Evolutionary conservation across 2,329 filamentous ascomycete species (phyloP), one percentile per base, ranked within the genome.

Genomic region (Penicillium sp.): DNA sequence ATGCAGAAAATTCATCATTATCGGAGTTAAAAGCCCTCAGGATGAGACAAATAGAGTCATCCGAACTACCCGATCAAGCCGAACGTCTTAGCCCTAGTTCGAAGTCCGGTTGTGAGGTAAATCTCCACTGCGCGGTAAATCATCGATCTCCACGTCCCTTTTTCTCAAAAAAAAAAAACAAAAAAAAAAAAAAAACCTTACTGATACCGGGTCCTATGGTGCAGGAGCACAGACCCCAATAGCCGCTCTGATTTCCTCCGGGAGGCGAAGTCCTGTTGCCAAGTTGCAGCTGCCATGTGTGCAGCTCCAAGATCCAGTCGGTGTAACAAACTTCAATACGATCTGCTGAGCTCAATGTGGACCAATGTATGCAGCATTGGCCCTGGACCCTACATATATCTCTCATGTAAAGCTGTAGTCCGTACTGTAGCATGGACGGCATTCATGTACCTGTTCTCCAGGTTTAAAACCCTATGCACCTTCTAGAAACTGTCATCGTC

Each of bases 101-200:
- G 10, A 13, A 14, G 26, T n/a, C 14, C 35, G 39, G 29, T 10
- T 33, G 42, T 47, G 51, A 42, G 39, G 53, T 52, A 22, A 55
- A 53, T 55, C 57, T 49, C 61, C 59, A 42, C 45, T 60, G 60
- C 56, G 62, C 54, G 60, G 62, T 58, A 58, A 59, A 63, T 62
- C 57, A 52, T 57, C 31, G 49, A 59, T 57, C 49, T 43, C n/a
- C 50, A 51, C 45, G 54, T 57, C 33, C 27, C 35, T 27, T 29
- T 31, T 52, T 22, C 27, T n/a, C n/a, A n/a, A n/a, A 1, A 26
- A 26, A 26, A 26, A 26, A 8, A 8, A 8, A 26, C 8, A 8
- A 2, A 1, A 26, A 26, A 6, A 26, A 26, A 26, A 4, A 8
- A 26, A 8, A 29, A 57, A 61, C 61, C 61, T 62, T 66, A 50